Evolutionary conservation across 1,284 basidiomycete species (phyloP).

Genomic region (Lentinus polychrous): DNA sequence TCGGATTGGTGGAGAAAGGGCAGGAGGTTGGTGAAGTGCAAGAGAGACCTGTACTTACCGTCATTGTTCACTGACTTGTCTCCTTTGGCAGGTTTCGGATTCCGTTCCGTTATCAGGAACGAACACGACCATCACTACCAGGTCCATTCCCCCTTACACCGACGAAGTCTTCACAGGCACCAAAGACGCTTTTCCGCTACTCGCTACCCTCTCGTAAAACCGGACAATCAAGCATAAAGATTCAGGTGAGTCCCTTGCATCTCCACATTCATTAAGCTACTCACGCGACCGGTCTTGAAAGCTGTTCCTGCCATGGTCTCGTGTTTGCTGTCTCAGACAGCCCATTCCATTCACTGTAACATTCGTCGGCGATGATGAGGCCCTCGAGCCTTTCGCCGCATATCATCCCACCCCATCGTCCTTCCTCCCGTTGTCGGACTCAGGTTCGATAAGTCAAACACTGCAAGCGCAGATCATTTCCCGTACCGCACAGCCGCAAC

Average conservation of each 20-base stretch:
- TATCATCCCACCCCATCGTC: slow-evolving; percentile 20
- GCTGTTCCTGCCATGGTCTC: slow-evolving; percentile 24
- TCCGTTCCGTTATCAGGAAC: slow-evolving; percentile 15
- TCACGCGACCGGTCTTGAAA: slow-evolving; percentile 6
- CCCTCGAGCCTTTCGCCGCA: slow-evolving; percentile 19
- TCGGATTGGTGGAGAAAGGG: slow-evolving; percentile 21
- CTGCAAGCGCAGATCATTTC: slow-evolving; percentile 13
- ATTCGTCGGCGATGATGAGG: slow-evolving; percentile 20
- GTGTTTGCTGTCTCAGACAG: slow-evolving; percentile 20
- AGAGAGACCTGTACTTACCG: neutral
- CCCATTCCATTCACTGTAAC: slow-evolving; percentile 25
- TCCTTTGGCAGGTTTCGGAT: slow-evolving; percentile 10
- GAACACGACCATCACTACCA: slow-evolving; percentile 15
- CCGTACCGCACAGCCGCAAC: slow-evolving; percentile 5
- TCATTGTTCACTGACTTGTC: neutral
- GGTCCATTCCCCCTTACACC: slow-evolving; percentile 16
- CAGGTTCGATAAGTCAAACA: slow-evolving; percentile 10
- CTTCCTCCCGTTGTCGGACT: slow-evolving; percentile 21
- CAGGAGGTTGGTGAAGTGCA: slow-evolving; percentile 14
- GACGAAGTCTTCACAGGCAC: slow-evolving; percentile 11
- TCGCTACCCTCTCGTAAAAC: slow-evolving; percentile 11
- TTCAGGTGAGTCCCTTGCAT: slow-evolving; percentile 15
- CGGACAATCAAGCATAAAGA: slow-evolving; percentile 11
- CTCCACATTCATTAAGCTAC: neutral
- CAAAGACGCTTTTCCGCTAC: slow-evolving; percentile 19